Evolutionary conservation across 169 alveolate species (phyloP).

Genomic region (Cryptosporidium ubiquitum): DNA sequence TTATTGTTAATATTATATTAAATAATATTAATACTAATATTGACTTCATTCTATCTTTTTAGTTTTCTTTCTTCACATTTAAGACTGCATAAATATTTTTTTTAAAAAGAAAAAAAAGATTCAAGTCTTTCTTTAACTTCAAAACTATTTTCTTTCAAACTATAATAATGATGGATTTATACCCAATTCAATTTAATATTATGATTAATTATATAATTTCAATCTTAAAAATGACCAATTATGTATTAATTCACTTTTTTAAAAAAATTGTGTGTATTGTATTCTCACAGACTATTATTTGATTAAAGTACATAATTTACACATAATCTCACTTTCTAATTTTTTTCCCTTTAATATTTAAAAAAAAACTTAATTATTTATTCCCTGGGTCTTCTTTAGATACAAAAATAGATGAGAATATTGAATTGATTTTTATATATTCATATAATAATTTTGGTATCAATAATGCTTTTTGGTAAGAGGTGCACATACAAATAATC

Average conservation of each 20-base stretch:
- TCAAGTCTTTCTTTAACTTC: background rate
- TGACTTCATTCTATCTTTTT: slow-evolving; percentile 4
- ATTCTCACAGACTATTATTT: slow-evolving; percentile 2
- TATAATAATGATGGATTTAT: background rate
- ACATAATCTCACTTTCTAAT: background rate
- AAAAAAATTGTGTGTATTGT: slow-evolving; percentile 8
- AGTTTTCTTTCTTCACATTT: slow-evolving; percentile 1
- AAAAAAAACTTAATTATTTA: no score
- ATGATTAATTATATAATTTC: background rate
- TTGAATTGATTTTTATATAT: no score
- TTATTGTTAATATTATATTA: slow-evolving; percentile 1
- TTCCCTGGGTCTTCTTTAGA: background rate
- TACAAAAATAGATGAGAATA: background rate
- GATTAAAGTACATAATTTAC: background rate
- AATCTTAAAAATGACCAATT: background rate
- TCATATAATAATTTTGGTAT: no score
- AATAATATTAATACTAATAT: background rate
- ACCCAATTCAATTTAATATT: background rate
- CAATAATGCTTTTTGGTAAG: background rate
- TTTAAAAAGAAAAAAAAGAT: background rate
- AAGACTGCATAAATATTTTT: background rate
- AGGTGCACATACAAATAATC: background rate
- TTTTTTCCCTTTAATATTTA: background rate
- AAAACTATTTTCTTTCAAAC: no score
- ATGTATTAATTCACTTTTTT: background rate